Evolutionary conservation across 257 asterid genomes (phyloP).

Genomic region (Nicotiana sylvestris): DNA sequence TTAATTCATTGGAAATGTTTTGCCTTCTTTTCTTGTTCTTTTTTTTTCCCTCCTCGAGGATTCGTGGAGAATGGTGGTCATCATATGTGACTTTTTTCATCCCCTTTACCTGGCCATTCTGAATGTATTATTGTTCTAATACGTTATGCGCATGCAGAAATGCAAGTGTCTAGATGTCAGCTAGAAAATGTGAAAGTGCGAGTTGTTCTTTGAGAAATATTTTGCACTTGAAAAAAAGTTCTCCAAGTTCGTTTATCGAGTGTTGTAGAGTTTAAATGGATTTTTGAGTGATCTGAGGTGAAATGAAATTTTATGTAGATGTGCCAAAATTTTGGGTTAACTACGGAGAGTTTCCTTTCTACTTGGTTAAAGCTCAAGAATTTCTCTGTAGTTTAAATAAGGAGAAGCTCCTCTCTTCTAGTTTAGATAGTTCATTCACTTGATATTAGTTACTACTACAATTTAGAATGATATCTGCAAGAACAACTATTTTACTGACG

Average conservation of each 20-base stretch:
- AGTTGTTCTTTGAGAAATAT: background rate
- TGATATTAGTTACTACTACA: background rate
- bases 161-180: slow-evolving; percentile 2
- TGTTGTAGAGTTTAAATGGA: background rate
- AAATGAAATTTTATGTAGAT: background rate
- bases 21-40: background rate
- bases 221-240: background rate
- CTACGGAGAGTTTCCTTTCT: background rate
- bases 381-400: background rate
- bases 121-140: background rate
- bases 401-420: background rate
- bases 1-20: background rate
- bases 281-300: background rate
- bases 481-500: background rate
- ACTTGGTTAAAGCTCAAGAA: background rate
- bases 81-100: background rate
- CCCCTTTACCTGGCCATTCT: background rate
- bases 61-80: background rate
- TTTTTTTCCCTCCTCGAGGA: background rate
- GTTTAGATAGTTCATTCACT: slow-evolving; percentile 5
- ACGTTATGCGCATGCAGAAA: background rate
- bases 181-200: background rate
- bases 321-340: background rate
- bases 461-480: background rate
- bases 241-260: background rate